Percentiles rank a stretch among this genome's conserved stretches.
Evolutionary conservation across 129 eudicot species (phyloP).

Genomic region (Apium graveolens): DNA sequence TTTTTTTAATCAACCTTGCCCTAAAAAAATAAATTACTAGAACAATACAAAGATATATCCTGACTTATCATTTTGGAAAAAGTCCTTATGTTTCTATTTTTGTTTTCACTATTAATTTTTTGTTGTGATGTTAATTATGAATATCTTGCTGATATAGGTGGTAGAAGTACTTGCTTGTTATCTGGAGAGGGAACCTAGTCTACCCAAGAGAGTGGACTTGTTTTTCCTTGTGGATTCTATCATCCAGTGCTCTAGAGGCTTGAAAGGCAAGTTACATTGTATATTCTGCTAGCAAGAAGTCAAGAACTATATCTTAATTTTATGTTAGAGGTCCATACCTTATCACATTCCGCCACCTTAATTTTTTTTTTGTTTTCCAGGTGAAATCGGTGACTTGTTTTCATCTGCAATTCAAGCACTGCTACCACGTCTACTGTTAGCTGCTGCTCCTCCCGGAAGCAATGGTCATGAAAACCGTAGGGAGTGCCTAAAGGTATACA

Average conservation of each 20-base stretch:
- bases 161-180: conserved; percentile 62
- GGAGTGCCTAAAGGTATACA: conserved; percentile 79
- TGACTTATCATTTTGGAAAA: neutral
- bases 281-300: neutral
- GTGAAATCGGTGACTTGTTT: conserved; percentile 57
- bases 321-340: neutral
- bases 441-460: conserved; percentile 93
- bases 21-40: neutral
- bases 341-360: neutral
- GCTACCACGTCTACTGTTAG: conserved; percentile 65
- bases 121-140: conserved; percentile 1
- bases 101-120: neutral
- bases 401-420: conserved; percentile 60
- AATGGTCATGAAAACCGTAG: conserved; percentile 84
- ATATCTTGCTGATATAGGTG: conserved; percentile 43
- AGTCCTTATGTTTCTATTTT: neutral
- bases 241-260: conserved; percentile 73
- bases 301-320: no score
- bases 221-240: conserved; percentile 94
- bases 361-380: conserved; percentile 37
- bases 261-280: conserved; percentile 48
- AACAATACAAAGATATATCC: neutral
- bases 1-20: neutral
- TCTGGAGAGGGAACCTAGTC: conserved; percentile 73
- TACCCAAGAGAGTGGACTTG: conserved; percentile 74